Evolutionary conservation across 768 basidiomycete species (phyloP).

Genomic region (Phallus indusiatus): DNA sequence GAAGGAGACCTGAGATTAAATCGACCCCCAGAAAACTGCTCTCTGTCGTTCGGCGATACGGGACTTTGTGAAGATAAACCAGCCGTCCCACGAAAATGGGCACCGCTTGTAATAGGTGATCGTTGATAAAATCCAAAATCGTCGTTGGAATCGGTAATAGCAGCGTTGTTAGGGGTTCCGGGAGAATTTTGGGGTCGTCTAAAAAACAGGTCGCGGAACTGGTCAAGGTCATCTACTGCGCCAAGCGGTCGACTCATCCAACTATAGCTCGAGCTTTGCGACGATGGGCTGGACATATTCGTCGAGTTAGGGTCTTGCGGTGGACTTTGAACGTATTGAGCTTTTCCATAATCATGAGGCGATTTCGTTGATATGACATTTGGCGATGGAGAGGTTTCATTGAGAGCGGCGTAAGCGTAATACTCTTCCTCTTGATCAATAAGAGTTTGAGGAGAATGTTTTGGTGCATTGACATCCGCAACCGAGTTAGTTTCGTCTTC

Average conservation of each 20-base stretch:
- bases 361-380: background rate
- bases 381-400: background rate
- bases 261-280: conserved; percentile 21
- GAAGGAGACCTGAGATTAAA: background rate
- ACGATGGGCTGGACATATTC: conserved; percentile 19
- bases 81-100: conserved; percentile 15
- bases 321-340: conserved; percentile 4
- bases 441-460: background rate
- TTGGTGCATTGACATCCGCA: background rate
- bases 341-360: background rate
- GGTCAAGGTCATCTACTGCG: conserved; percentile 57
- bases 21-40: background rate
- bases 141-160: background rate
- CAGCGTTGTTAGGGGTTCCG: background rate
- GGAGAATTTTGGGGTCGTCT: conserved; percentile 26
- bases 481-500: background rate
- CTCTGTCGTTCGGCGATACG: background rate
- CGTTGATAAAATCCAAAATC: conserved; percentile 8
- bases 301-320: conserved; percentile 15
- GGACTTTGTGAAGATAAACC: conserved; percentile 16
- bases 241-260: conserved; percentile 43
- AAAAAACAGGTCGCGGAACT: conserved; percentile 69
- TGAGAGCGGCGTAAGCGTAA: background rate
- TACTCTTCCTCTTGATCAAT: background rate
- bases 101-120: conserved; percentile 13